A percentile compares a stretch with the other conserved stretches of the same genome.
Conservation (phyloP, 106 monocot species). For the Acorus gramineus region DNA sequence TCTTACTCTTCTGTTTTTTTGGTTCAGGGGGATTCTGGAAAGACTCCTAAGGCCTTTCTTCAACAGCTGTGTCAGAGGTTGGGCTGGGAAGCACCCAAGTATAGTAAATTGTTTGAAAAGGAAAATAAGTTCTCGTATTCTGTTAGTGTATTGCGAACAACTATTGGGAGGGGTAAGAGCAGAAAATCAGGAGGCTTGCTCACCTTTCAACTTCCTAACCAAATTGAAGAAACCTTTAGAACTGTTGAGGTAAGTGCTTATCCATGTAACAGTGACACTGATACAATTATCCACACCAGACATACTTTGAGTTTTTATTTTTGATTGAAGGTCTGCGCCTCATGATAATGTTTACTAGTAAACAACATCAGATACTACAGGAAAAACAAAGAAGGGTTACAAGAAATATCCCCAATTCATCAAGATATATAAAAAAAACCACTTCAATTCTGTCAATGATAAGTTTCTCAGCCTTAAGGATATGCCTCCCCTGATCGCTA, state of each 20-base stretch:
- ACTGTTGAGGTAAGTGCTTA: constrained; percentile 58
- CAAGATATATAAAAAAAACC: too few species aligned
- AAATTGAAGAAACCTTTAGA: constrained; percentile 23
- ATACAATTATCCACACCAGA: too few species aligned
- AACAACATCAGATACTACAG: too few species aligned
- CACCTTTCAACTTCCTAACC: constrained; percentile 58
- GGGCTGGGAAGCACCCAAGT: constrained; percentile 93
- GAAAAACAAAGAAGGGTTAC: too few species aligned
- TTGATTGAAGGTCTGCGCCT: too few species aligned
- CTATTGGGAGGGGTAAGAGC: constrained; percentile 82
- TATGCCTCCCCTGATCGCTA: too few species aligned
- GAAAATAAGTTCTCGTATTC: constrained; percentile 61
- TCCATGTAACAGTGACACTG: background rate
- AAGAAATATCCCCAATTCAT: too few species aligned
- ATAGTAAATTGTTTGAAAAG: constrained; percentile 58
- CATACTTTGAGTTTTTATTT: too few species aligned
- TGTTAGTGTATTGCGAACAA: constrained; percentile 66
- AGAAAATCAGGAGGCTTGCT: constrained; percentile 85
- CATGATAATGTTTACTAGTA: too few species aligned
- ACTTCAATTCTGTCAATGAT: too few species aligned
- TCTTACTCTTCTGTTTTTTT: constrained; percentile 1
- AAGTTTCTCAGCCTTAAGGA: too few species aligned
- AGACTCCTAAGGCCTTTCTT: constrained; percentile 74
- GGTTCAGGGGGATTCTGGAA: constrained; percentile 49
- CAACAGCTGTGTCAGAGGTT: constrained; percentile 89